phyloP scores from a whole-genome alignment of 1,139 yeast species.

The Magnusiomyces magnusii region DNA sequence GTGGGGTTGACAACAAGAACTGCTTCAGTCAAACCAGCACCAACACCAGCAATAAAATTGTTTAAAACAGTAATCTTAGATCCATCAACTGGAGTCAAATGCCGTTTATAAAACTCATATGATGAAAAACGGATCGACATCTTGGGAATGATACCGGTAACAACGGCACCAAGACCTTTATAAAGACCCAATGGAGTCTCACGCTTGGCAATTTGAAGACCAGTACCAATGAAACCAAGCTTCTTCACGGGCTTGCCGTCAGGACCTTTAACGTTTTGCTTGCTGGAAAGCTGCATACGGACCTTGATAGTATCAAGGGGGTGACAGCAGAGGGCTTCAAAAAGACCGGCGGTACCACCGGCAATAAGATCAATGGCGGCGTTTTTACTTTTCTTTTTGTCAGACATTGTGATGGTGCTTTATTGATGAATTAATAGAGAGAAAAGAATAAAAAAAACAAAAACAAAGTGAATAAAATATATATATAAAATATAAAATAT shows the following conservation, averaged over 20 bases:
- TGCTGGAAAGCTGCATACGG: constrained; percentile 78
- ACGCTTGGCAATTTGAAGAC: constrained; percentile 63
- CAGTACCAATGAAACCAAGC: constrained; percentile 82
- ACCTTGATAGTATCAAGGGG: constrained; percentile 86
- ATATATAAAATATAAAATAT: too few relatives aligned
- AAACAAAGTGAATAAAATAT: not conserved
- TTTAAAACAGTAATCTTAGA: constrained; percentile 53
- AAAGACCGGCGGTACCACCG: constrained; percentile 96
- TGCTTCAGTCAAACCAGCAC: constrained; percentile 97
- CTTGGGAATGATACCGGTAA: constrained; percentile 94
- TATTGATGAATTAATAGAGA: too few relatives aligned
- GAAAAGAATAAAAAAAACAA: not conserved
- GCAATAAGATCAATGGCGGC: constrained; percentile 76
- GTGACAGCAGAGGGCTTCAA: constrained; percentile 95
- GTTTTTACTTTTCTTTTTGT: constrained; percentile 32
- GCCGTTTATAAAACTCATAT: constrained; percentile 76
- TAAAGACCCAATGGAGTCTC: constrained; percentile 84
- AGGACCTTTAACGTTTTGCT: constrained; percentile 17
- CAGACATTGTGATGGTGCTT: constrained; percentile 24
- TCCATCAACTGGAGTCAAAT: constrained; percentile 57
- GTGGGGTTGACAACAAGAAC: constrained; percentile 92
- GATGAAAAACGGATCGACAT: constrained; percentile 97
- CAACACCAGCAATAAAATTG: constrained; percentile 88
- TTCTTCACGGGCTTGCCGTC: constrained; percentile 45
- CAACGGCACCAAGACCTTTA: constrained; percentile 96